phyloP scores from a whole-genome alignment of 306 rosid species.

The Trifolium repens region DNA sequence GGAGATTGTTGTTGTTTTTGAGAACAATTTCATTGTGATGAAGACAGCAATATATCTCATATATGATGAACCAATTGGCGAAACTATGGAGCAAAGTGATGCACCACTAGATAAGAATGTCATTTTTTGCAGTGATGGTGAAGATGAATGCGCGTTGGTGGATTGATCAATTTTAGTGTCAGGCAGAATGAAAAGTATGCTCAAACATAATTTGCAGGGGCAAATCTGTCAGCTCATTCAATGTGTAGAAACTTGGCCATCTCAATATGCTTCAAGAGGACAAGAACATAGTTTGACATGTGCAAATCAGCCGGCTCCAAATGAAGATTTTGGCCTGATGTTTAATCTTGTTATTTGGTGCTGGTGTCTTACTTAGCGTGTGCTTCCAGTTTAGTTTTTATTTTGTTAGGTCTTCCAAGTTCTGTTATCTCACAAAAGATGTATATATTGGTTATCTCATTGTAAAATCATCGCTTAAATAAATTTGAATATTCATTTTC shows the following conservation, averaged over 20 bases:
- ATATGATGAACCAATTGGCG: background rate
- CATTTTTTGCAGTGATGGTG: background rate
- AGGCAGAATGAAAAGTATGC: background rate
- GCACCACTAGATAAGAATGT: background rate
- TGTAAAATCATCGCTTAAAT: background rate
- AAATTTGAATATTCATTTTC: background rate
- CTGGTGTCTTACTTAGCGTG: too few relatives aligned
- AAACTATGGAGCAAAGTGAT: background rate
- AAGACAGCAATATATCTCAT: too few relatives aligned
- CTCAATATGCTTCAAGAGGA: too few relatives aligned
- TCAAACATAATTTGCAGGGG: too few relatives aligned
- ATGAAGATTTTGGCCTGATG: background rate
- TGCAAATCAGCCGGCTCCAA: background rate
- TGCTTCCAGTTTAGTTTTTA: background rate
- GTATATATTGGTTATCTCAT: conserved; percentile 14
- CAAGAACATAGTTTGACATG: background rate
- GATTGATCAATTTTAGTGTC: background rate
- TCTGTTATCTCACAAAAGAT: background rate
- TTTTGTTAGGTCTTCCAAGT: background rate
- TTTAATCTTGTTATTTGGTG: background rate
- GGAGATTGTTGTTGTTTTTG: background rate
- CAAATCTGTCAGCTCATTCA: too few relatives aligned
- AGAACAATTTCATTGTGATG: background rate
- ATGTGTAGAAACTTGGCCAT: too few relatives aligned
- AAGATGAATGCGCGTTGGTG: background rate